Percentiles rank a stretch among this genome's conserved stretches.
Evolutionary conservation across 352 stramenopile genomes (phyloP).

Genomic region (Thalassiosira livingstoniorum): DNA sequence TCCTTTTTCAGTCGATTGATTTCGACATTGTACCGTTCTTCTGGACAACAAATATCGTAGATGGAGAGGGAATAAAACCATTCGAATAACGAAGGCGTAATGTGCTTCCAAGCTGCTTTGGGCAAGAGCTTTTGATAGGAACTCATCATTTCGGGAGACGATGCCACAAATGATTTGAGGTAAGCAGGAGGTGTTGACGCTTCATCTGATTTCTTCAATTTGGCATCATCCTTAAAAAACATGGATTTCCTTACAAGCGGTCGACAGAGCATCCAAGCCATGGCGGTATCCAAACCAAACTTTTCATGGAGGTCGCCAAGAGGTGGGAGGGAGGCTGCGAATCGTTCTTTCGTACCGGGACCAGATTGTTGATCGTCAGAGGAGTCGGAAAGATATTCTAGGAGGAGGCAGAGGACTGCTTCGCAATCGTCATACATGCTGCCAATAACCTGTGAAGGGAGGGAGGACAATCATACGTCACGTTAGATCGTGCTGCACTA

Average conservation of each 20-base stretch:
- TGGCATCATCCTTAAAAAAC: slow-evolving; percentile 53
- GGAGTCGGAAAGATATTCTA: slow-evolving; percentile 77
- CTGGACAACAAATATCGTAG: slow-evolving; percentile 80
- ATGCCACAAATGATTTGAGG: slow-evolving; percentile 34
- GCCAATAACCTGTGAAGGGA: no score
- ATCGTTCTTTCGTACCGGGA: slow-evolving; percentile 54
- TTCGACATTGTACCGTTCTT: slow-evolving; percentile 72
- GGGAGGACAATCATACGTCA: no score
- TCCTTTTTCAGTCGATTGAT: slow-evolving; percentile 75
- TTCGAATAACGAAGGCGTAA: slow-evolving; percentile 69
- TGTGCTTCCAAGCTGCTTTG: slow-evolving; percentile 49
- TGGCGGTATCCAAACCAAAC: slow-evolving; percentile 67
- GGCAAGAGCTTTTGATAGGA: slow-evolving; percentile 40
- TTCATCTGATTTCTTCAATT: slow-evolving; percentile 27
- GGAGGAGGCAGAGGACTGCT: slow-evolving; percentile 68
- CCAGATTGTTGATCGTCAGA: slow-evolving; percentile 39
- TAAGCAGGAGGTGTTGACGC: slow-evolving; percentile 28
- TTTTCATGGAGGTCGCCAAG: slow-evolving; percentile 58
- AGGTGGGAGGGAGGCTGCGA: slow-evolving; percentile 67
- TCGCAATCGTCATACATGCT: slow-evolving; percentile 81
- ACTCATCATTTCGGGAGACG: slow-evolving; percentile 32
- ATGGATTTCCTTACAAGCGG: slow-evolving; percentile 60
- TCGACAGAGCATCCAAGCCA: slow-evolving; percentile 74
- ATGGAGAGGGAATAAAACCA: slow-evolving; percentile 73
- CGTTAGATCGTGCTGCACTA: no score